Base-by-base conservation (phyloP, 495 filamentous ascomycete genomes). In the Lineolata rhizophorae region DNA sequence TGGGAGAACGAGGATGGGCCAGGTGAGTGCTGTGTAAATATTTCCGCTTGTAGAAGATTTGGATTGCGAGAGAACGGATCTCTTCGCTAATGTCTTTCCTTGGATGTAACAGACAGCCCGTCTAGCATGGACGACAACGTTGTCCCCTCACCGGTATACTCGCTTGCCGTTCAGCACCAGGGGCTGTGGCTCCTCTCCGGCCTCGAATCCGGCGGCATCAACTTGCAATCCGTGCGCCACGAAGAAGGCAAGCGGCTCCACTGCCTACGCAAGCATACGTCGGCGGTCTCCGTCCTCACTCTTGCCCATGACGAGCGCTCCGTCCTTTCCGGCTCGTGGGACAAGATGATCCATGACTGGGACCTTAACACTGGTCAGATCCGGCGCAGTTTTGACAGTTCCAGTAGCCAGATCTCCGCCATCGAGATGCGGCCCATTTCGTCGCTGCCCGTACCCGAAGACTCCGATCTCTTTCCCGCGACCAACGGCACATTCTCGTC, bases 101-200 rank as follows among this genome's bases (percentile, higher is more conserved):
- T n/a, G n/a, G n/a, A 35, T 18, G 28, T 32, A 19, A 33, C 18
- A 1, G n/a, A n/a, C n/a, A n/a, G n/a, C n/a, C n/a, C n/a, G n/a
- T n/a, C n/a, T n/a, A n/a, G n/a, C n/a, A n/a, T n/a, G n/a, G n/a
- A n/a, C n/a, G n/a, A n/a, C n/a, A n/a, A n/a, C n/a, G n/a, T n/a
- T n/a, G n/a, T n/a, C n/a, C n/a, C n/a, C n/a, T n/a, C n/a, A n/a
- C 81, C 87, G 0, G 84, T 99, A 1, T 95, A 99, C 48, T 91
- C 81, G 12, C 54, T 99, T 24, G 90, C 90, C 3, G 72, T 83
- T 12, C 85, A 95, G 34, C 78, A 74, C 29, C 70, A 87, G 47
- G 82, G 75, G 5, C 53, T 94, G 5, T 99, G 87, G 87, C 56
- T 95, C 5, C 58, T 95, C 9, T 81, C 79, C 21, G 87, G 87